phyloP scores from a whole-genome alignment of 805 yeast species.

The Candida pseudoglaebosa region DNA sequence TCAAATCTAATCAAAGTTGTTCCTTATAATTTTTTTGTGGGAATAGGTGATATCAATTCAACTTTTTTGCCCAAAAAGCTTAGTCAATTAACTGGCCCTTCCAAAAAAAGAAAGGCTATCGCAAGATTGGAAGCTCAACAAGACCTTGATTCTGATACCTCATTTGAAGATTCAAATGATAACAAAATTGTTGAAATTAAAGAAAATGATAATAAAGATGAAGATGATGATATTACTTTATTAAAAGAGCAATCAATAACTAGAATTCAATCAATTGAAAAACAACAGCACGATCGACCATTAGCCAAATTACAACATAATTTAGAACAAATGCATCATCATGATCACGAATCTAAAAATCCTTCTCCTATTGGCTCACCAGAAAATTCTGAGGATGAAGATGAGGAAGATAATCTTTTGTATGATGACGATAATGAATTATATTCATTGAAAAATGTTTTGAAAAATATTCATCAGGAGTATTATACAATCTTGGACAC shows the following conservation, averaged over 20 bases:
- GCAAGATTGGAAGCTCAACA: constrained; percentile 49
- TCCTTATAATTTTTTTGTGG: constrained; percentile 94
- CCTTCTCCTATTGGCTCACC: constrained; percentile 12
- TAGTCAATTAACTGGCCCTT: constrained; percentile 54
- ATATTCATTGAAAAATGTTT: constrained; percentile 53
- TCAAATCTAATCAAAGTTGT: constrained; percentile 85
- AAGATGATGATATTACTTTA: constrained; percentile 45
- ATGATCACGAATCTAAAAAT: constrained; percentile 17
- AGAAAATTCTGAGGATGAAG: constrained; percentile 22
- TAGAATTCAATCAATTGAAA: constrained; percentile 67
- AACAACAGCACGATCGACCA: constrained; percentile 79
- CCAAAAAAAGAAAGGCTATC: constrained; percentile 54
- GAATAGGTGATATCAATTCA: constrained; percentile 95
- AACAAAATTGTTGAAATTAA: constrained; percentile 46
- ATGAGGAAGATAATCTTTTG: constrained; percentile 49
- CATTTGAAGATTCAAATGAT: constrained; percentile 7
- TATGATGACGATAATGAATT: constrained; percentile 83
- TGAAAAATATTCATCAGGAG: constrained; percentile 59
- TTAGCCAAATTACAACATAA: constrained; percentile 77
- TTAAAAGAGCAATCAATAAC: constrained; percentile 56
- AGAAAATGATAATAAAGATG: no score
- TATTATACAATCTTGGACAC: constrained; percentile 45
- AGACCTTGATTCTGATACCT: not conserved
- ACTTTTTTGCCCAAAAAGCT: constrained; percentile 83
- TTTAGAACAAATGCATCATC: constrained; percentile 49